These are phyloP conservation scores for Sonneratia alba DNA, from an alignment of 345 rosid species.

Conservation along the genomic window DNA sequence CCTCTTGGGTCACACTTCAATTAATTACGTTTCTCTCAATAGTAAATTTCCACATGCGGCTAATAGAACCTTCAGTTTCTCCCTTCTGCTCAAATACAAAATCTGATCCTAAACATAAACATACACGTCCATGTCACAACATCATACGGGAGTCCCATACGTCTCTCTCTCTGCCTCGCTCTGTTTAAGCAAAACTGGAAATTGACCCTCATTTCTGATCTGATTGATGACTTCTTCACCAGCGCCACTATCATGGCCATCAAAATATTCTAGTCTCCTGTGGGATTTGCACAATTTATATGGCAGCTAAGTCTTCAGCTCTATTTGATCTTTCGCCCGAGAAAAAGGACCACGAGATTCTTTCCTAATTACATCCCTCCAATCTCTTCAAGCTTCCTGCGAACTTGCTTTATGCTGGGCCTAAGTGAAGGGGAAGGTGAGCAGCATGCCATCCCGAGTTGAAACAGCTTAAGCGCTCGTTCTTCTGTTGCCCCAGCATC, in stretches of 20 bases:
- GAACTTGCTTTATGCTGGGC: constrained; percentile 56
- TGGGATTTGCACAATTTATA: background rate
- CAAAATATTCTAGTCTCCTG: background rate
- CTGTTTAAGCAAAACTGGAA: too few relatives aligned
- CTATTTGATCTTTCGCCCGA: background rate
- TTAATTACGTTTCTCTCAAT: background rate
- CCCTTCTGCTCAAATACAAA: background rate
- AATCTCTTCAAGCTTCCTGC: constrained; percentile 62
- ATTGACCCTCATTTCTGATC: too few relatives aligned
- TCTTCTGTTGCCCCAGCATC: constrained; percentile 39
- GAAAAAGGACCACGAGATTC: background rate
- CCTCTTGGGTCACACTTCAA: background rate
- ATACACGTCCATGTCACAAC: too few relatives aligned
- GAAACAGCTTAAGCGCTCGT: constrained; percentile 54
- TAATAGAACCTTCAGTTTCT: background rate
- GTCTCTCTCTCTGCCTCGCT: too few relatives aligned
- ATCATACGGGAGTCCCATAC: too few relatives aligned
- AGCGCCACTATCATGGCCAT: background rate
- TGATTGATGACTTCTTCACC: background rate
- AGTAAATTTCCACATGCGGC: background rate
- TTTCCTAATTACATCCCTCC: constrained; percentile 18
- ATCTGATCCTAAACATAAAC: too few relatives aligned
- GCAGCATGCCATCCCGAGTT: constrained; percentile 80
- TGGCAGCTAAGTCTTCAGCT: background rate
- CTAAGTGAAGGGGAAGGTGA: constrained; percentile 87